A percentile compares a stretch with the other conserved stretches of the same genome.
These are phyloP conservation scores for Arabis hirsuta DNA, from an alignment of 345 rosid species.

Conservation along the genomic window DNA sequence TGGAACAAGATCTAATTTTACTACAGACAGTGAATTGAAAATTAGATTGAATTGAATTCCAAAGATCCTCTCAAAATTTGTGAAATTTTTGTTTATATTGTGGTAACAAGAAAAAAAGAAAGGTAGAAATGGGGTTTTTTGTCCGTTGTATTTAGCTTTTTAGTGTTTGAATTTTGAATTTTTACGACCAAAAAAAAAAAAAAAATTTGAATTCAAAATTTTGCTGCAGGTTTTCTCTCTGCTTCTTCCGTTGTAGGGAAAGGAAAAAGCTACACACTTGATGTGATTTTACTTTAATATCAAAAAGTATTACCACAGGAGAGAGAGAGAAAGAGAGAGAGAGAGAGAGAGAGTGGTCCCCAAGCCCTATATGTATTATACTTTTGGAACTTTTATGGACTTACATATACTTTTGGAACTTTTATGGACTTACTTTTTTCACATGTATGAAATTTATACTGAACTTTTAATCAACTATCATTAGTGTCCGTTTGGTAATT, in stretches of 20 bases:
- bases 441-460: no score
- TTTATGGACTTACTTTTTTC: background rate
- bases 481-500: background rate
- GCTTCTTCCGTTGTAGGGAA: background rate
- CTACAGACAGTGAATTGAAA: slow-evolving; percentile 19
- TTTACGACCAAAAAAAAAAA: no score
- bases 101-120: background rate
- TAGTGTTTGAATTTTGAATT: slow-evolving; percentile 42
- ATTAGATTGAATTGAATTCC: background rate
- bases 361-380: no score
- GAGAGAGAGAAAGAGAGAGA: slow-evolving; percentile 5
- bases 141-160: slow-evolving; percentile 41
- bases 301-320: slow-evolving; percentile 5
- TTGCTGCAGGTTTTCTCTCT: slow-evolving; percentile 26
- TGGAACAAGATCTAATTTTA: slow-evolving; percentile 22
- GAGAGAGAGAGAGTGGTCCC: slow-evolving; percentile 21
- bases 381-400: background rate
- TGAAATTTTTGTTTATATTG: background rate
- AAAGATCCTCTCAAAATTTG: background rate
- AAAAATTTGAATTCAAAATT: slow-evolving; percentile 45
- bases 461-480: no score
- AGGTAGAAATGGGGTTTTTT: slow-evolving; percentile 14
- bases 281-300: background rate
- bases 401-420: background rate
- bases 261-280: slow-evolving; percentile 17